These are phyloP conservation scores for Pythium aphanidermatum DNA, from an alignment of 352 stramenopile species.

Conservation along the genomic window DNA sequence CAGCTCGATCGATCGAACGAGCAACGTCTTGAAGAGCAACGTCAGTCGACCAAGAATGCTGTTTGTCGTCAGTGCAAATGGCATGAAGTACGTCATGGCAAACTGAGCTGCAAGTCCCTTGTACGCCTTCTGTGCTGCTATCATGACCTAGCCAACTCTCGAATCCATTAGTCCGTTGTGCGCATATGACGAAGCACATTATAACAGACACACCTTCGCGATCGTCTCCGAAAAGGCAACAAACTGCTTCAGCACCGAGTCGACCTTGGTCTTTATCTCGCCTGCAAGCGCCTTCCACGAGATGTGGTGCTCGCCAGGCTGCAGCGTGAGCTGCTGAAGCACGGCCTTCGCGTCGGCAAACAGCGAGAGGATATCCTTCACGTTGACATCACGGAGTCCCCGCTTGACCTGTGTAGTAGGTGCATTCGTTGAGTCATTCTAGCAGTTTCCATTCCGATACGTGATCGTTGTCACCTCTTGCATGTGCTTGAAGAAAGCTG, in stretches of 20 bases:
- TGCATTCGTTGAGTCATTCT: too few species aligned
- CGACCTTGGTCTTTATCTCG: conserved; percentile 49
- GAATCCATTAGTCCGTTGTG: too few species aligned
- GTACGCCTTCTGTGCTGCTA: conserved; percentile 68
- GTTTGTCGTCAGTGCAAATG: conserved; percentile 74
- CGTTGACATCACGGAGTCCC: conserved; percentile 37
- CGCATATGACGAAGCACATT: too few species aligned
- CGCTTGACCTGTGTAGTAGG: conserved; percentile 80
- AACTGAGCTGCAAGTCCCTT: conserved; percentile 69
- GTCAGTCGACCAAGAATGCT: conserved; percentile 60
- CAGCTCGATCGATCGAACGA: conserved; percentile 53
- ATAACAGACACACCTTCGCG: conserved; percentile 29
- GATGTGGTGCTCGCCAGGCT: conserved; percentile 57
- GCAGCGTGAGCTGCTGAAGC: conserved; percentile 37
- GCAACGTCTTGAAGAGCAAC: conserved; percentile 51
- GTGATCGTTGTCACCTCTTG: conserved; percentile 32
- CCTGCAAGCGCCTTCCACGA: conserved; percentile 63
- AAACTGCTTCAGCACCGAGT: conserved; percentile 44
- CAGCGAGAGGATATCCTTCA: conserved; percentile 28
- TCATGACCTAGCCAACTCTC: conserved; percentile 42
- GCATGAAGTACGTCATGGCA: conserved; percentile 85
- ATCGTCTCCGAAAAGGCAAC: conserved; percentile 21
- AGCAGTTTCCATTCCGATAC: too few species aligned
- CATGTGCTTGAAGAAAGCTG: conserved; percentile 77
- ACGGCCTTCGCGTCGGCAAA: conserved; percentile 36